Evolutionary conservation across 306 rosid genomes (phyloP), one percentile per base, ranked within the genome.

Genomic region (Cicer cuneatum): DNA sequence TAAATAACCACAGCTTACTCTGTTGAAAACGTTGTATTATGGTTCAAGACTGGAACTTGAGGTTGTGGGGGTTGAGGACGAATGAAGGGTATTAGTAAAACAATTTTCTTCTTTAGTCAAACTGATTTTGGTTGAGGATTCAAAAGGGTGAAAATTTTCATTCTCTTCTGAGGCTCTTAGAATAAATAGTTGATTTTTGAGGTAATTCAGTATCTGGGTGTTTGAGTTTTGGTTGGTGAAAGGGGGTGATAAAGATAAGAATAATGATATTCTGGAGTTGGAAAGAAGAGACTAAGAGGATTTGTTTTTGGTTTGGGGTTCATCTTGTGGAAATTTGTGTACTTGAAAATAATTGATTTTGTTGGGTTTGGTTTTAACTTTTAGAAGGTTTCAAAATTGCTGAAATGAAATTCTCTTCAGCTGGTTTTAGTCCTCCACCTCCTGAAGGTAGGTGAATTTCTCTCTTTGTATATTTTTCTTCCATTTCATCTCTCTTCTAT

Each of bases 361-460:
- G 11, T 48, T 48, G 75, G 57, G 64, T 63, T 82, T 41, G 79
- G 71, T 76, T 88, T 58, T 39, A 42, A 7, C 11, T 42, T 43
- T 43, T 1, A 10, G 18, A 71, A 60, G 73, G 75, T 71, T 71
- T 66, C 58, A 41, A 73, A 37, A 13, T 78, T 58, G 69, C 69
- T 71, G 78, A 85, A 81, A 93, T 93, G 98, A 91, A 96, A 83
- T 89, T 89, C 82, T 89, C 97, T 62, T 61, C 96, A 67, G 90
- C 96, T 81, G 92, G 89, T 77, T 87, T 88, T 83, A 85, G 89
- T 78, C 91, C 98, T 89, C 93, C 93, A 81, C 80, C 90, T 7
- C 93, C 73, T 21, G 98, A 93, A 85, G 98, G 98, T 91, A 78
- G 58, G 79, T 66, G 13, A 16, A 35, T 56, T 69, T 52, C 53